Evolutionary conservation across 495 filamentous ascomycete species (phyloP), one percentile per base, ranked within the genome.

Genomic region (Xylaria flabelliformis): DNA sequence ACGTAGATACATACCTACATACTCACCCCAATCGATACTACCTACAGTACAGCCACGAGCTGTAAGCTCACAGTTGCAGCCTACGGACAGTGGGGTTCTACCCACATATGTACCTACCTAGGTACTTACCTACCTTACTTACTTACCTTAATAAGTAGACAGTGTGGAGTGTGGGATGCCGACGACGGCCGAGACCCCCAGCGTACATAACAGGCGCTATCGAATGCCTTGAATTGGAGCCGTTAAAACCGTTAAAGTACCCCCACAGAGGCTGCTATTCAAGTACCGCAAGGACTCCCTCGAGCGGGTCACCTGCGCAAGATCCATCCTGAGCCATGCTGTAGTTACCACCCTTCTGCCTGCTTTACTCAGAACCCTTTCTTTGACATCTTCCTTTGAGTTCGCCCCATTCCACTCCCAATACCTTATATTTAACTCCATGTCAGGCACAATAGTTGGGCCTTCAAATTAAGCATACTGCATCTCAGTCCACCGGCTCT

Each of bases 101-200:
- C 13, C 15, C 17, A 42, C 10, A 42, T 32, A 56, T 1, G 10
- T 56, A 32, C 26, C 26, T 1, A 29, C 26, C 2, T 29, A 29
- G 17, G 26, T n/a, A 59, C 29, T 1, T 29, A n/a, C n/a, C n/a
- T n/a, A n/a, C n/a, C n/a, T n/a, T n/a, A n/a, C n/a, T n/a, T n/a
- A n/a, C n/a, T n/a, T n/a, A n/a, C n/a, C n/a, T n/a, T n/a, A n/a
- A n/a, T n/a, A n/a, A n/a, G 34, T 61, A 56, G 26, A 56, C 26
- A 56, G 53, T 56, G 53, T 56, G 53, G 21, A 42, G 61, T 64
- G 41, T 64, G 62, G 62, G 42, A 64, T 44, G 62, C 62, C 62
- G 62, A 64, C 62, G 42, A 64, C 42, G 62, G 62, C 62, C 62
- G 62, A 64, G 62, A 46, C 42, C 21, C 42, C 62, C 26, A 48